Evolutionary conservation across 73 alveolate species (phyloP), one percentile per base, ranked within the genome.

Genomic region (Blepharisma japonicum): DNA sequence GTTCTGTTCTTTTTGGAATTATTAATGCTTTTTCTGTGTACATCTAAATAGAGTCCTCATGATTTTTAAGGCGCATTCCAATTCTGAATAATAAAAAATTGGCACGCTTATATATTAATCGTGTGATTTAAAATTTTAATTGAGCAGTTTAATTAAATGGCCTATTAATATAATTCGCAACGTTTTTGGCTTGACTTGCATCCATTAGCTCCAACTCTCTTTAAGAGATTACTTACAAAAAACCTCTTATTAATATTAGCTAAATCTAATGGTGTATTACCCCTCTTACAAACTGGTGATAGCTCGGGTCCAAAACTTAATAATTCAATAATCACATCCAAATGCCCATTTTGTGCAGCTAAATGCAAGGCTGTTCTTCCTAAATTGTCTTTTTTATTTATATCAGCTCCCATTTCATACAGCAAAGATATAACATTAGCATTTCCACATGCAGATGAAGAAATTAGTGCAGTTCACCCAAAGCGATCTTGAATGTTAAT

Each of bases 311-410:
- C 72, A 20, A 7, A 56, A 6, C 72, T 56, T 7, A 56, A 7
- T 20, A 56, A 38, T 20, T 56, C 72, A 6, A 8, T 56, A 6
- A 56, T 38, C 7, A 56, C 42, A 20, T 56, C 42, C 6, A 20
- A 8, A 56, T 56, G 72, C 45, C 72, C 72, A 20, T 14, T 56
- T 38, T 56, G 72, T 6, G 72, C 72, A 20, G 72, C 72, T 38
- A 7, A 38, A 20, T 56, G 72, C 72, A 56, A 20, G 25, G 47
- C 72, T 7, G 72, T 56, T 38, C 72, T 56, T 38, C 72, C 7
- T 38, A 8, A 56, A 6, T 56, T 56, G 18, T 56, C 72, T 20
- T 38, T 56, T 21, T 56, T 56, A 56, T 56, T 56, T 7, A 56
- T 38, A 8, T 7, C 9, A 14, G 72, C 72, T 21, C 72, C 72